Conservation (phyloP, 2,329 filamentous ascomycete genomes). For the Didymella sp. region DNA sequence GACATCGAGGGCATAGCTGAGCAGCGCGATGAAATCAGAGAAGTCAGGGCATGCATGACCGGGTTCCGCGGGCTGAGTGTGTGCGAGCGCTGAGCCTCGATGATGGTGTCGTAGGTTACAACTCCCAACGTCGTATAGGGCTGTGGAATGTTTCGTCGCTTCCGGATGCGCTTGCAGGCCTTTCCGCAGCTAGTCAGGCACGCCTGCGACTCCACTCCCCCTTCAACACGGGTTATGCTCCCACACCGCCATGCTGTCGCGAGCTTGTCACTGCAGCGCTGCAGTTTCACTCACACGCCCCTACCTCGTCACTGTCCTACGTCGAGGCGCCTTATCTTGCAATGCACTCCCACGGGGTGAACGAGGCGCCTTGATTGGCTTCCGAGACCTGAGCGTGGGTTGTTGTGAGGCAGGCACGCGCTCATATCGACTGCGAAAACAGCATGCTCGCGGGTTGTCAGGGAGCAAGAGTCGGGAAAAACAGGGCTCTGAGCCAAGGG, state of each 20-base stretch:
- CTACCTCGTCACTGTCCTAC: conserved; percentile 17
- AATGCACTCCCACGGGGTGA: conserved; percentile 10
- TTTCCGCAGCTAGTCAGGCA: conserved; percentile 16
- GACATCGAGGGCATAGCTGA: not conserved
- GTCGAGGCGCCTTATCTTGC: conserved; percentile 15
- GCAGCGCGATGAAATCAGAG: not conserved
- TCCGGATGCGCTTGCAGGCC: conserved; percentile 15
- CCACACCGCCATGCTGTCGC: conserved; percentile 22
- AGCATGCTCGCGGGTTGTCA: conserved; percentile 17
- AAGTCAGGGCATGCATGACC: not conserved
- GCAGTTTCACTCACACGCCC: conserved; percentile 19
- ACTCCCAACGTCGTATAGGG: not conserved
- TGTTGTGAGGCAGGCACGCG: conserved; percentile 30
- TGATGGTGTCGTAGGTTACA: not conserved
- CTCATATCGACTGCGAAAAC: conserved; percentile 19
- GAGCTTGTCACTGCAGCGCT: conserved; percentile 16
- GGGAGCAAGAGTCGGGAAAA: conserved; percentile 22
- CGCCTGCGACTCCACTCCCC: conserved; percentile 13
- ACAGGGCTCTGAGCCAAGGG: conserved; percentile 23
- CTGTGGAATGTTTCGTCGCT: conserved; percentile 16
- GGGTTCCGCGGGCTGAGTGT: conserved; percentile 3
- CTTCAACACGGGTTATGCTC: conserved; percentile 15
- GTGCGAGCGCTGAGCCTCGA: conserved; percentile 5
- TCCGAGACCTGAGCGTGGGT: conserved; percentile 25
- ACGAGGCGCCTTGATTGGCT: conserved; percentile 35